phyloP scores from a whole-genome alignment of 2,329 filamentous ascomycete species.

The Torrubiella hemipterigena region DNA sequence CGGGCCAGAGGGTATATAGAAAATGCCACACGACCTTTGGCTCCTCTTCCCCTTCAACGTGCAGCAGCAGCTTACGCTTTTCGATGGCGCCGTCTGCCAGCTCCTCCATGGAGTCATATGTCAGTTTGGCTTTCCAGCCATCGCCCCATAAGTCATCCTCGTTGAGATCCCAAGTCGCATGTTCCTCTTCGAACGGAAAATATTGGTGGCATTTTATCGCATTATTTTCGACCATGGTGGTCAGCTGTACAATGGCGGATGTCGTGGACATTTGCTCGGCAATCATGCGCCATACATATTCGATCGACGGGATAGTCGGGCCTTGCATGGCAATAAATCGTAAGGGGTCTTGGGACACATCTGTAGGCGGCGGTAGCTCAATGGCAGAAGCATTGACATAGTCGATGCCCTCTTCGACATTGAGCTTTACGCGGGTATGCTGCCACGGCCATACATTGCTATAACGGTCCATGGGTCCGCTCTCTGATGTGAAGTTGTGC shows the following conservation, averaged over 20 bases:
- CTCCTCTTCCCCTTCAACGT: slow-evolving; percentile 30
- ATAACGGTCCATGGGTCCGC: slow-evolving; percentile 61
- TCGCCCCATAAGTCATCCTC: slow-evolving; percentile 53
- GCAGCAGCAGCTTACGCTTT: slow-evolving; percentile 59
- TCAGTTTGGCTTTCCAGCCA: slow-evolving; percentile 56
- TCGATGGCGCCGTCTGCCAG: slow-evolving; percentile 48
- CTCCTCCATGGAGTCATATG: slow-evolving; percentile 51
- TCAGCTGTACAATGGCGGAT: slow-evolving; percentile 88
- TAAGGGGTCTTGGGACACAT: slow-evolving; percentile 25
- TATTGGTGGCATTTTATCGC: slow-evolving; percentile 83
- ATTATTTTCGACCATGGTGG: slow-evolving; percentile 68
- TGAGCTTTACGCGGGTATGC: slow-evolving; percentile 70
- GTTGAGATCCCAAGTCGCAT: slow-evolving; percentile 45
- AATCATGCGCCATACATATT: slow-evolving; percentile 93
- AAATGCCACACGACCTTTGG: slow-evolving; percentile 67
- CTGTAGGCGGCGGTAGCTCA: slow-evolving; percentile 32
- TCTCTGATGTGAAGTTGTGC: slow-evolving; percentile 17
- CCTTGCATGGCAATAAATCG: slow-evolving; percentile 90
- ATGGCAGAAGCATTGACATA: slow-evolving; percentile 79
- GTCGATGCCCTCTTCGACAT: slow-evolving; percentile 60
- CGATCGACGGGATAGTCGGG: slow-evolving; percentile 62
- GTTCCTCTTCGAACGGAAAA: slow-evolving; percentile 52
- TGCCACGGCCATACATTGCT: slow-evolving; percentile 82
- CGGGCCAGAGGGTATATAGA: slow-evolving; percentile 79
- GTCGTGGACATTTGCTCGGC: slow-evolving; percentile 62